phyloP scores from a whole-genome alignment of 2,329 filamentous ascomycete species.

The Chaetomiaceae sp. region DNA sequence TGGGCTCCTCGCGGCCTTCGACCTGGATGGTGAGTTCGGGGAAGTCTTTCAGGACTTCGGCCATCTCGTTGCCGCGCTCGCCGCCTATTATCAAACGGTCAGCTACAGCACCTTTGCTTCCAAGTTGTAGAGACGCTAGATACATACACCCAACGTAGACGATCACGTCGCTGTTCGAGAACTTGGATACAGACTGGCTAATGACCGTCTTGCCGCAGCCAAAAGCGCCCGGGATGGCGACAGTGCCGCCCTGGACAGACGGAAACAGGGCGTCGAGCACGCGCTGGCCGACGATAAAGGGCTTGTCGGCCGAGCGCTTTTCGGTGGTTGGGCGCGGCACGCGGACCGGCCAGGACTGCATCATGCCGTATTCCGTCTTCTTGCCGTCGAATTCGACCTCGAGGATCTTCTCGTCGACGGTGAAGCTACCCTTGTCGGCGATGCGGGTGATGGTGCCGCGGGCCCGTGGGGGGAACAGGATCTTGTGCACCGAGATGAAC shows the following conservation, averaged over 20 bases:
- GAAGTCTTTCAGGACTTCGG: constrained; percentile 99
- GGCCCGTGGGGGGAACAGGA: constrained; percentile 83
- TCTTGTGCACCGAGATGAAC: constrained; percentile 86
- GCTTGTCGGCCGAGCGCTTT: constrained; percentile 81
- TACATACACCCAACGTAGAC: constrained; percentile 71
- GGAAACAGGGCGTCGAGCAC: constrained; percentile 96
- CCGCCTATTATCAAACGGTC: constrained; percentile 40
- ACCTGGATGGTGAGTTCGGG: constrained; percentile 94
- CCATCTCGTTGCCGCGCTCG: constrained; percentile 98
- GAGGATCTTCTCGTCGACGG: constrained; percentile 86
- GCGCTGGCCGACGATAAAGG: constrained; percentile 94
- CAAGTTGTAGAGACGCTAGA: too few species aligned
- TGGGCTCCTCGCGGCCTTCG: constrained; percentile 90
- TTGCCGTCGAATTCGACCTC: constrained; percentile 97
- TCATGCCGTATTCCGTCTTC: constrained; percentile 93
- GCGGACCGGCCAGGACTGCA: constrained; percentile 98
- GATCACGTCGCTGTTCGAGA: constrained; percentile 98
- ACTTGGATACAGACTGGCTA: constrained; percentile 96
- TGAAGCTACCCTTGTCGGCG: constrained; percentile 83
- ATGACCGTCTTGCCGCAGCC: constrained; percentile 99
- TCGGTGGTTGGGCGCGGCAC: constrained; percentile 88
- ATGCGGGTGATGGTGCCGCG: constrained; percentile 90
- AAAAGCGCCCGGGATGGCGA: constrained; percentile 96
- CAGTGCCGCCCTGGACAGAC: constrained; percentile 91
- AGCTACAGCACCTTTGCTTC: too few species aligned